Evolutionary conservation across 192 early-diverging fungal genomes (phyloP).

Genomic region (Backusella macrospora): DNA sequence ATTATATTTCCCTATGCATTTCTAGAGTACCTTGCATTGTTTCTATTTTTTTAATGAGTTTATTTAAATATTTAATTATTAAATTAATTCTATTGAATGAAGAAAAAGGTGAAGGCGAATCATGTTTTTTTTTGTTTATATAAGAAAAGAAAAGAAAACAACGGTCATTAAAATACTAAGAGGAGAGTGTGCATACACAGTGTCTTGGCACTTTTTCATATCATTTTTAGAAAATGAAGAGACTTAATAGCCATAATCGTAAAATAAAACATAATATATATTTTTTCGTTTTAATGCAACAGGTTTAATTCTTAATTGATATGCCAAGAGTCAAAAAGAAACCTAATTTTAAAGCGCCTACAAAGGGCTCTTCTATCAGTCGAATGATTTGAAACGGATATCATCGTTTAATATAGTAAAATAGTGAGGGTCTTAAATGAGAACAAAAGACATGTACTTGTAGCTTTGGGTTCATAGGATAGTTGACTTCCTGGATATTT

Average conservation of each 20-base stretch:
- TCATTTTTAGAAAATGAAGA: constrained; percentile 13
- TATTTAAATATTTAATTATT: not conserved
- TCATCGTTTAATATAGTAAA: not conserved
- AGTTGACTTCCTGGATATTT: not conserved
- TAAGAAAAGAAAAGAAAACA: not conserved
- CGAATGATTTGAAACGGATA: constrained; percentile 10
- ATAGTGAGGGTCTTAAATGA: not conserved
- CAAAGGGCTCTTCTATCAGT: not conserved
- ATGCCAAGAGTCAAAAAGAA: constrained; percentile 12
- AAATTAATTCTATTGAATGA: not conserved
- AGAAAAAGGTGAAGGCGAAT: not conserved
- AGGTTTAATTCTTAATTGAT: constrained; percentile 13
- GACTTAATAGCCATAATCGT: not conserved
- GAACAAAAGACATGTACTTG: not conserved
- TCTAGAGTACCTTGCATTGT: constrained; percentile 17
- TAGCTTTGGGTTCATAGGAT: too few relatives aligned
- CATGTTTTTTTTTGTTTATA: not conserved
- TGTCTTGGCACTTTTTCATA: constrained; percentile 16
- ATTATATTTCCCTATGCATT: constrained; percentile 12
- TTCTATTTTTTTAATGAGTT: too few relatives aligned
- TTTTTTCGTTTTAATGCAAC: not conserved
- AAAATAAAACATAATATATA: not conserved
- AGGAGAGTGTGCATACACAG: constrained; percentile 11
- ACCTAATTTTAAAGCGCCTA: constrained; percentile 5
- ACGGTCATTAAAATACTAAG: constrained; percentile 14